phyloP scores from a whole-genome alignment of 306 rosid species.

The Styphnolobium japonicum region DNA sequence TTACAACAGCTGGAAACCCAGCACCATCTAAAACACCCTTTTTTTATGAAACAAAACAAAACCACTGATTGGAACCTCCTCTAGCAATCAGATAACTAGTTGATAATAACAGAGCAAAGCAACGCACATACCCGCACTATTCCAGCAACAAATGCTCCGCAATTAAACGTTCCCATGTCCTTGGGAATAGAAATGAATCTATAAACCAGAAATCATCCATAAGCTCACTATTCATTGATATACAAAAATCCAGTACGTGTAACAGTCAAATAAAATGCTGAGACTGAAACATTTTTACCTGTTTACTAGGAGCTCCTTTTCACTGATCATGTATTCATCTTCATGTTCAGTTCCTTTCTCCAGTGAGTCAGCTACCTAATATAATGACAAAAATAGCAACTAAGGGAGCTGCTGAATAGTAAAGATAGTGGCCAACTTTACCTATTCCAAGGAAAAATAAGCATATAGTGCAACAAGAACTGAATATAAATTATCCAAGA shows the following conservation, averaged over 20 bases:
- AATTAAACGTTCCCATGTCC: conserved; percentile 98
- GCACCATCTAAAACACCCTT: conserved; percentile 93
- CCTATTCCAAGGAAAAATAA: background rate
- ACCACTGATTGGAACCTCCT: conserved; percentile 24
- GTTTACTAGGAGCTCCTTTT: conserved; percentile 97
- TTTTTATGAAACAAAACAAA: conserved; percentile 28
- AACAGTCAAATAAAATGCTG: background rate
- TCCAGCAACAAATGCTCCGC: conserved; percentile 99
- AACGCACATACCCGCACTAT: conserved; percentile 80
- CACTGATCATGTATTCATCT: conserved; percentile 98
- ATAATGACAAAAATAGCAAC: conserved; percentile 17
- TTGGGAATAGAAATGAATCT: conserved; percentile 96
- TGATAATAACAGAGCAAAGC: background rate
- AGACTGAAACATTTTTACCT: background rate
- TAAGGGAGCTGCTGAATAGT: conserved; percentile 10
- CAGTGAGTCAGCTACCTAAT: conserved; percentile 93
- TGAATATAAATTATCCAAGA: background rate
- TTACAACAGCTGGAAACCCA: conserved; percentile 98
- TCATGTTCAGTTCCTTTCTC: conserved; percentile 99
- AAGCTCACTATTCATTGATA: conserved; percentile 16
- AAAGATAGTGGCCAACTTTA: background rate
- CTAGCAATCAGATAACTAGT: conserved; percentile 13
- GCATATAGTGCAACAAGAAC: background rate
- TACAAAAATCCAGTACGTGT: background rate
- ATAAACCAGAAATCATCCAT: conserved; percentile 28